A percentile compares a stretch with the other conserved stretches of the same genome.
phyloP scores from a whole-genome alignment of 1,284 basidiomycete species.

The Bjerkandera adusta region DNA sequence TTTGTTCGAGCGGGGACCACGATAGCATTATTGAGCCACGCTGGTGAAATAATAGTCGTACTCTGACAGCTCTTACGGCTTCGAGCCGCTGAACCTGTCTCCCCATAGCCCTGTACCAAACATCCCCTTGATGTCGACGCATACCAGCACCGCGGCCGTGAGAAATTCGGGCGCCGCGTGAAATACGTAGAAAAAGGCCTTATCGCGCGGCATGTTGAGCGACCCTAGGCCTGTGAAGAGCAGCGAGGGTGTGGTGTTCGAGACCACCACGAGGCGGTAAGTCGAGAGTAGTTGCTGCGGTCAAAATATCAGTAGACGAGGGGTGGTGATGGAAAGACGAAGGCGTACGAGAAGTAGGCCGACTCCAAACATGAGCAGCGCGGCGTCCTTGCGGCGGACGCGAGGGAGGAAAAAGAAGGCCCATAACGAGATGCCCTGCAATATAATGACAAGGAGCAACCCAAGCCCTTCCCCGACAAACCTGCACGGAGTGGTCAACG shows the following conservation, averaged over 20 bases:
- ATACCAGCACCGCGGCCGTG: conserved; percentile 30
- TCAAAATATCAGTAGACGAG: conserved; percentile 20
- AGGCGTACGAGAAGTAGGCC: conserved; percentile 13
- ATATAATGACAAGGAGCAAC: conserved; percentile 4
- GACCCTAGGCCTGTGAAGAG: conserved; percentile 31
- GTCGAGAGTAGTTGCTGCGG: too few relatives aligned
- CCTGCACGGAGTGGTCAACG: conserved; percentile 9
- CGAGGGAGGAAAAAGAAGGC: neutral
- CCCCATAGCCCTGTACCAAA: conserved; percentile 36
- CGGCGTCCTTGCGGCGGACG: neutral
- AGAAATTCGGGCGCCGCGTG: conserved; percentile 44
- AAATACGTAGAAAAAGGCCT: conserved; percentile 43
- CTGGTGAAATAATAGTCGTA: too few relatives aligned
- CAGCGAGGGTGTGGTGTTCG: conserved; percentile 32
- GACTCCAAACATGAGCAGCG: conserved; percentile 9
- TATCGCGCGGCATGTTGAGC: conserved; percentile 33
- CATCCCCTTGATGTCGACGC: conserved; percentile 34
- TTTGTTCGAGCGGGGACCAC: too few relatives aligned
- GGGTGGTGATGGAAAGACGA: neutral
- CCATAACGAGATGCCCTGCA: neutral
- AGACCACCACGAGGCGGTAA: conserved; percentile 41
- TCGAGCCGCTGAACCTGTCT: too few relatives aligned
- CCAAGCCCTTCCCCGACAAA: conserved; percentile 13
- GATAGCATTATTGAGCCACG: too few relatives aligned
- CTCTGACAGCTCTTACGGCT: too few relatives aligned